A percentile compares a stretch with the other conserved stretches of the same genome.
Conservation (phyloP, 805 yeast species). For the Diddensiella transvaalensis region DNA sequence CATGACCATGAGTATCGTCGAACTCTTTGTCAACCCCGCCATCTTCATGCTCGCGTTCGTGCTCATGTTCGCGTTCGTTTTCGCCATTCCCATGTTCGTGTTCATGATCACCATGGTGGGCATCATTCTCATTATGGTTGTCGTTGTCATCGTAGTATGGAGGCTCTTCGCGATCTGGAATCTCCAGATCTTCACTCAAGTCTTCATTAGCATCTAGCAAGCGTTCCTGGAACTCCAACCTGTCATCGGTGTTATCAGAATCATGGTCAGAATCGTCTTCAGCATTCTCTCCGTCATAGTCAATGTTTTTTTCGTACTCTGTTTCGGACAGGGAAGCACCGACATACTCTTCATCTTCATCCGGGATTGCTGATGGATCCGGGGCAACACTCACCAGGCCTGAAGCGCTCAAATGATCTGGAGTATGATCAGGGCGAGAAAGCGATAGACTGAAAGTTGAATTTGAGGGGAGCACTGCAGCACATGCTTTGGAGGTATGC, state of each 20-base stretch:
- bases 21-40: not conserved
- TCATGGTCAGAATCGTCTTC: too few species aligned
- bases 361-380: too few species aligned
- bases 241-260: not conserved
- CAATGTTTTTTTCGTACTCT: too few species aligned
- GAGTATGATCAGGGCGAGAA: too few species aligned
- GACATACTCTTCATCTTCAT: too few species aligned
- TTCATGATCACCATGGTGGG: not conserved
- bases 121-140: not conserved
- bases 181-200: not conserved
- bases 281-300: too few species aligned
- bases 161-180: not conserved
- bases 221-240: not conserved
- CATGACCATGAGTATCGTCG: not conserved
- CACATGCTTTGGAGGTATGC: too few species aligned
- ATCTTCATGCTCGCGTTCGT: not conserved
- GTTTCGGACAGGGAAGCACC: too few species aligned
- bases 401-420: too few species aligned
- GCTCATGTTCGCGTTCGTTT: not conserved
- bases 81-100: not conserved
- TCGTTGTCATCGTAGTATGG: not conserved
- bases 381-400: too few species aligned
- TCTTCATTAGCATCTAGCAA: not conserved
- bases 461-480: too few species aligned
- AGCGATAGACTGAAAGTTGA: too few species aligned